Evolutionary conservation across 352 stramenopile genomes (phyloP), one percentile per base, ranked within the genome.

Genomic region (Thalassiosira allenii): DNA sequence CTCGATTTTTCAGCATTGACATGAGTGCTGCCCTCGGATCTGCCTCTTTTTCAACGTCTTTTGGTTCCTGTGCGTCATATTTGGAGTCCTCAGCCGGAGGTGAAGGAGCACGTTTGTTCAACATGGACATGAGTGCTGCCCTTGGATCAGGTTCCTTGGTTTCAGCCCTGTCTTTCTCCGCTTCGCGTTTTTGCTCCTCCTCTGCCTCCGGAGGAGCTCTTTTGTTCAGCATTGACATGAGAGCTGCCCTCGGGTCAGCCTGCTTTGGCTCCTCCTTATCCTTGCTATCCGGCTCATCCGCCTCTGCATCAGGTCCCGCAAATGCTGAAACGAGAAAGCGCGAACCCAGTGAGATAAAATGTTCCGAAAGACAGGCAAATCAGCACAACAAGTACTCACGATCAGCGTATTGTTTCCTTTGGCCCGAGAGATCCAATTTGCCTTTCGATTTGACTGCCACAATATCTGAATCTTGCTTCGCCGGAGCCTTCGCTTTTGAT

Each of bases 221-320:
- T 44, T 83, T 85, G n/a, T 72, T 83, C 17, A 81, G 51, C 30
- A 67, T 65, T 63, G 70, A 64, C 82, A 79, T 73, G n/a, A 77
- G 33, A 51, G 67, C 75, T 29, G 67, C 32, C 23, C 61, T 64
- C 54, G 61, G 75, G 53, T 78, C 67, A 33, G 23, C 47, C 22
- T 14, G 12, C 22, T 57, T 6, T 27, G 47, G 22, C 22, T 57
- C 6, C 44, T 74, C 51, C n/a, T 33, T 76, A 40, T 76, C 32
- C 44, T 23, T 29, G 22, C 62, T 57, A 33, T 17, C 34, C 17
- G 17, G 47, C 20, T 41, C 27, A 22, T 23, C 32, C 6, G 11
- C 32, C n/a, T 71, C 47, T 34, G 30, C 25, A 14, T 68, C 65
- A 12, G 66, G 66, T 32, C 62, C 67, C 27, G 59, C 44, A 43